Conservation (phyloP, 2,329 filamentous ascomycete genomes). For the Scytalidium sp. region DNA sequence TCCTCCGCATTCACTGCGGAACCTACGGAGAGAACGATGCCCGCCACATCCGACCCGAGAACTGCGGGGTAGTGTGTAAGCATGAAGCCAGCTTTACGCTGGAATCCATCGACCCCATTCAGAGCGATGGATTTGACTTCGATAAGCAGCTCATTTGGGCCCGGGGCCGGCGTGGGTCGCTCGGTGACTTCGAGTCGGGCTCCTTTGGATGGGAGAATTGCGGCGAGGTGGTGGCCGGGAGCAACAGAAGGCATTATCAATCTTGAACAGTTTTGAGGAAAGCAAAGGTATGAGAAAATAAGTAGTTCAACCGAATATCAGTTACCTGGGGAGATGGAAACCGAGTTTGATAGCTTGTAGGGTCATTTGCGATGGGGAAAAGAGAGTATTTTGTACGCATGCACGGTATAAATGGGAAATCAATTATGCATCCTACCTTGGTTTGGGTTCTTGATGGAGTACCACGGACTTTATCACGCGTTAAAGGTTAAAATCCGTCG, state of each 20-base stretch:
- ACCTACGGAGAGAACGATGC: constrained; percentile 10
- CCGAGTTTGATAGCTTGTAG: no score
- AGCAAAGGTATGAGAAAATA: no score
- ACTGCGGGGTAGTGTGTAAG: constrained; percentile 14
- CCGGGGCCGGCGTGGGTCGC: constrained; percentile 33
- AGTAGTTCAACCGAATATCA: no score
- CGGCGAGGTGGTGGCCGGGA: constrained; percentile 25
- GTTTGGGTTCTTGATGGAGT: no score
- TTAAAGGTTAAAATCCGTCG: no score
- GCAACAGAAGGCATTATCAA: not conserved
- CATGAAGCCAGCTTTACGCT: constrained; percentile 33
- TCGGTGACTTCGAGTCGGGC: constrained; percentile 21
- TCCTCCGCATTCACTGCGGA: constrained; percentile 5
- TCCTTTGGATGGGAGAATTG: constrained; percentile 24
- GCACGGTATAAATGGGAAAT: no score
- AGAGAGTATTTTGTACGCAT: no score
- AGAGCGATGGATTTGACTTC: constrained; percentile 36
- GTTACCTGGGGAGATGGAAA: no score
- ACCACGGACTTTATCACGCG: no score
- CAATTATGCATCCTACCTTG: no score
- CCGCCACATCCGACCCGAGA: constrained; percentile 14
- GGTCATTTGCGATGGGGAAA: no score
- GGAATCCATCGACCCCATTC: constrained; percentile 35
- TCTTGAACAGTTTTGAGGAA: no score
- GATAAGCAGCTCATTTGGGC: constrained; percentile 36